Percentiles rank a stretch among this genome's conserved stretches.
Conservation (phyloP, 495 filamentous ascomycete species). For the Hamigera avellanea region DNA sequence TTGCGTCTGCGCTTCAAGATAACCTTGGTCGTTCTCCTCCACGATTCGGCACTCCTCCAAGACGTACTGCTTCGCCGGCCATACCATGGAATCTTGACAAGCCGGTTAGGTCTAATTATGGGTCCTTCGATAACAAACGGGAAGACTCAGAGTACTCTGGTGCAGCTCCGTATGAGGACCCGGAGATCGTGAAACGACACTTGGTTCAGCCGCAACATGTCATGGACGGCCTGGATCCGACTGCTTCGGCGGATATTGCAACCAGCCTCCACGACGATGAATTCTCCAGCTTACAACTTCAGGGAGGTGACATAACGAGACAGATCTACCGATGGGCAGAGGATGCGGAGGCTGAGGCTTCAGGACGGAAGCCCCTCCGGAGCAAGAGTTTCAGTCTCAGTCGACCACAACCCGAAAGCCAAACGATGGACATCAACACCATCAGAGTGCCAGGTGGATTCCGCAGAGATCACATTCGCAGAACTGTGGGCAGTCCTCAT, state of each 20-base stretch:
- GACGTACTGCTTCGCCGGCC: slow-evolving; percentile 44
- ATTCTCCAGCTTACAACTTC: slow-evolving; percentile 84
- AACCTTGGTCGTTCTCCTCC: slow-evolving; percentile 43
- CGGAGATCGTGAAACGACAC: slow-evolving; percentile 71
- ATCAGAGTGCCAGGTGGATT: slow-evolving; percentile 93
- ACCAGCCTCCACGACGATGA: slow-evolving; percentile 54
- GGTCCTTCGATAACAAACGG: slow-evolving; percentile 60
- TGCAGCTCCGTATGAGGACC: slow-evolving; percentile 55
- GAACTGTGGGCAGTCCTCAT: slow-evolving; percentile 49
- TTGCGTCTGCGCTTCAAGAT: slow-evolving; percentile 62
- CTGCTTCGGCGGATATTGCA: slow-evolving; percentile 28
- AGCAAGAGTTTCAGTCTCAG: slow-evolving; percentile 77
- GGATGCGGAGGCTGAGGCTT: slow-evolving; percentile 49
- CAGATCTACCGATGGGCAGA: slow-evolving; percentile 93
- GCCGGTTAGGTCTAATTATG: slow-evolving; percentile 55
- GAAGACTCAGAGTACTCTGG: slow-evolving; percentile 18
- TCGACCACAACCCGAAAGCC: slow-evolving; percentile 64
- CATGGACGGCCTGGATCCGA: slow-evolving; percentile 23
- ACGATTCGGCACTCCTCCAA: slow-evolving; percentile 38
- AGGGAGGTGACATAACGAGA: slow-evolving; percentile 87
- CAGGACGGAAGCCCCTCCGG: slow-evolving; percentile 41
- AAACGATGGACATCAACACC: slow-evolving; percentile 67
- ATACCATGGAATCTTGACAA: slow-evolving; percentile 33
- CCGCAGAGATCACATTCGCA: slow-evolving; percentile 72
- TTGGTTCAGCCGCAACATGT: slow-evolving; percentile 55